These are phyloP conservation scores for Phaseolus coccineus DNA, from an alignment of 331 rosid genomes.

Conservation along the genomic window DNA sequence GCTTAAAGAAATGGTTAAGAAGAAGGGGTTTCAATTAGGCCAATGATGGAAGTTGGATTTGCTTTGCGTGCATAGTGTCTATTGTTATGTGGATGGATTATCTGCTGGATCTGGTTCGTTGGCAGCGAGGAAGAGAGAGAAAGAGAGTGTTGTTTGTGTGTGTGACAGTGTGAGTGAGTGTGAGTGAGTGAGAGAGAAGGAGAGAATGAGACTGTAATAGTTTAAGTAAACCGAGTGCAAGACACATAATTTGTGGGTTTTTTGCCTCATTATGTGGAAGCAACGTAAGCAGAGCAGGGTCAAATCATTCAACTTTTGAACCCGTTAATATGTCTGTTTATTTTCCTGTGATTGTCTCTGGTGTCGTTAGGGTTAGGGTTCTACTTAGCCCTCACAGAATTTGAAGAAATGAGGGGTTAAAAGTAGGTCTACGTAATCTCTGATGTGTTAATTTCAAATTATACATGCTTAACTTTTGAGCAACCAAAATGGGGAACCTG, in stretches of 20 bases:
- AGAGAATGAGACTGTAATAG: neutral
- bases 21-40: slow-evolving; percentile 35
- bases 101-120: slow-evolving; percentile 31
- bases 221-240: slow-evolving; percentile 41
- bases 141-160: neutral
- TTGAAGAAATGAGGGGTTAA: slow-evolving; percentile 29
- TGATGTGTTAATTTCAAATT: slow-evolving; percentile 5
- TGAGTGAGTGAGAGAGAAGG: slow-evolving; percentile 5
- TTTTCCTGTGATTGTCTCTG: slow-evolving; percentile 13
- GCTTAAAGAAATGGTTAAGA: slow-evolving; percentile 24
- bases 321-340: slow-evolving; percentile 38
- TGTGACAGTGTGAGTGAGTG: no score
- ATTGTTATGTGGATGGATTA: slow-evolving; percentile 23
- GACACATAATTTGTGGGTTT: slow-evolving; percentile 49
- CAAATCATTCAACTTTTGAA: slow-evolving; percentile 53
- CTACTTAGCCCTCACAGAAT: slow-evolving; percentile 19
- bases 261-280: slow-evolving; percentile 49
- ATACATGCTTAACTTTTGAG: slow-evolving; percentile 8
- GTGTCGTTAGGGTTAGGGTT: slow-evolving; percentile 42
- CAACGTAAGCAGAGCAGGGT: slow-evolving; percentile 50
- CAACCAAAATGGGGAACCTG: neutral
- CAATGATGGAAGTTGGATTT: slow-evolving; percentile 45
- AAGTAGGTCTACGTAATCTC: slow-evolving; percentile 18
- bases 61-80: neutral
- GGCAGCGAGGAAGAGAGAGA: slow-evolving; percentile 21